These are phyloP conservation scores for Coprinopsis marcescibilis DNA, from an alignment of 768 basidiomycete species.

Conservation along the genomic window DNA sequence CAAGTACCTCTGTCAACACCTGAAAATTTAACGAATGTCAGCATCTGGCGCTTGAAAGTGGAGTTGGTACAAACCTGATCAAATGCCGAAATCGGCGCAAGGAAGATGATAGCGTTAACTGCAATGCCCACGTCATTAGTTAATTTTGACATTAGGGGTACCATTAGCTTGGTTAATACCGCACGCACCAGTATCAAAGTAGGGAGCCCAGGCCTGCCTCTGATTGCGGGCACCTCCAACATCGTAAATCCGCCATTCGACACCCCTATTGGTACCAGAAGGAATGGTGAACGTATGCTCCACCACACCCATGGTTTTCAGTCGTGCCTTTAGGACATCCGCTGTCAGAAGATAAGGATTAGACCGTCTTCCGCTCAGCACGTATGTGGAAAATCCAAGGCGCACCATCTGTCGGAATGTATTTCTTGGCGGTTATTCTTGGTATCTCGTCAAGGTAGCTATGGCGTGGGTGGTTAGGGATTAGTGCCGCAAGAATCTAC, in stretches of 20 bases:
- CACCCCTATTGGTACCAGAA: slow-evolving; percentile 47
- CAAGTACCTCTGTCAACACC: slow-evolving; percentile 64
- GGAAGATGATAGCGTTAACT: slow-evolving; percentile 87
- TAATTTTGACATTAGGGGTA: neutral
- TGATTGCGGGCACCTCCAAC: slow-evolving; percentile 80
- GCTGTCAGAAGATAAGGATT: slow-evolving; percentile 30
- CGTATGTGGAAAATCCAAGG: slow-evolving; percentile 12
- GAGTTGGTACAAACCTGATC: slow-evolving; percentile 61
- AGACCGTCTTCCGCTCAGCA: neutral
- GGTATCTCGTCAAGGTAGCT: slow-evolving; percentile 81
- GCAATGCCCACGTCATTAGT: slow-evolving; percentile 10
- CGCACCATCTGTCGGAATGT: slow-evolving; percentile 72
- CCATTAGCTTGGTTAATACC: neutral
- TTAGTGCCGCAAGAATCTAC: slow-evolving; percentile 4
- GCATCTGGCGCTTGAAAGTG: slow-evolving; percentile 3
- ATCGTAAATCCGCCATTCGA: slow-evolving; percentile 81
- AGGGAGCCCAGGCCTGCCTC: slow-evolving; percentile 84
- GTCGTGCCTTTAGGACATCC: slow-evolving; percentile 73
- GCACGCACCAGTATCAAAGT: slow-evolving; percentile 74
- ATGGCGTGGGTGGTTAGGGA: slow-evolving; percentile 10
- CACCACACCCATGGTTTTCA: slow-evolving; percentile 79
- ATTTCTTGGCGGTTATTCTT: slow-evolving; percentile 75
- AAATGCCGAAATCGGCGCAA: slow-evolving; percentile 84
- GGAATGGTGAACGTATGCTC: slow-evolving; percentile 73
- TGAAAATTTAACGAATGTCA: no score